phyloP scores from a whole-genome alignment of 108 stramenopile genomes.

The Nannochloropsis granulata region DNA sequence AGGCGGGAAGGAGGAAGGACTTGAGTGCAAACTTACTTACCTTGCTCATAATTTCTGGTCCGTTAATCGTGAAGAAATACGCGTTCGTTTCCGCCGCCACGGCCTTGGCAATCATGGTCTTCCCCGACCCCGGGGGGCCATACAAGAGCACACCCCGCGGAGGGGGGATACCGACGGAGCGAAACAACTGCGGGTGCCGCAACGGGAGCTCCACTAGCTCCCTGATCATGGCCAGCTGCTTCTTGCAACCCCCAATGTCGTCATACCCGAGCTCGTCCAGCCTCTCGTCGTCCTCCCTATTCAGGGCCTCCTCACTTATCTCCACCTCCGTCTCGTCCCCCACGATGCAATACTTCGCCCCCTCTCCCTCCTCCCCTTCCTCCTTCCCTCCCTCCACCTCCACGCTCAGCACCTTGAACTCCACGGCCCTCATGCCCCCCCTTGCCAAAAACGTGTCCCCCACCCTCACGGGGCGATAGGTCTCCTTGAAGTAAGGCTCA shows the following conservation, averaged over 20 bases:
- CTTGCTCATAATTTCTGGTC: slow-evolving; percentile 90
- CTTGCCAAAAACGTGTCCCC: slow-evolving; percentile 33
- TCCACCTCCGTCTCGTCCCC: slow-evolving; percentile 31
- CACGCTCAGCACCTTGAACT: slow-evolving; percentile 39
- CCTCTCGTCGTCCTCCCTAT: slow-evolving; percentile 38
- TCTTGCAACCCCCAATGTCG: slow-evolving; percentile 81
- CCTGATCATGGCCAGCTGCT: slow-evolving; percentile 67
- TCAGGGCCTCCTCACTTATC: slow-evolving; percentile 21
- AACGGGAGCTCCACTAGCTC: slow-evolving; percentile 89
- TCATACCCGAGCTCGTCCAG: slow-evolving; percentile 55
- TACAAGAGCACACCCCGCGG: slow-evolving; percentile 88
- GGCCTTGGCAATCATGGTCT: slow-evolving; percentile 87
- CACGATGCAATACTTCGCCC: slow-evolving; percentile 36
- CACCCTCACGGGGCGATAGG: slow-evolving; percentile 30
- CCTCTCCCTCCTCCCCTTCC: slow-evolving; percentile 27
- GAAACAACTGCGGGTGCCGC: slow-evolving; percentile 84
- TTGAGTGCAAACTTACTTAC: slow-evolving; percentile 11
- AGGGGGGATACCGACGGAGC: slow-evolving; percentile 82
- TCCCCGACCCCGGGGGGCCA: slow-evolving; percentile 95
- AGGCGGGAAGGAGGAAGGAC: neutral
- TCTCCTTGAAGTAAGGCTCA: slow-evolving; percentile 38
- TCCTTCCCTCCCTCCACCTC: slow-evolving; percentile 29
- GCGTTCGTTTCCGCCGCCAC: slow-evolving; percentile 91
- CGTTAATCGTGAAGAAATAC: slow-evolving; percentile 84
- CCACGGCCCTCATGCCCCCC: slow-evolving; percentile 38